Evolutionary conservation across 106 monocot genomes (phyloP), one percentile per base, ranked within the genome.

Genomic region (Hemerocallis citrina): DNA sequence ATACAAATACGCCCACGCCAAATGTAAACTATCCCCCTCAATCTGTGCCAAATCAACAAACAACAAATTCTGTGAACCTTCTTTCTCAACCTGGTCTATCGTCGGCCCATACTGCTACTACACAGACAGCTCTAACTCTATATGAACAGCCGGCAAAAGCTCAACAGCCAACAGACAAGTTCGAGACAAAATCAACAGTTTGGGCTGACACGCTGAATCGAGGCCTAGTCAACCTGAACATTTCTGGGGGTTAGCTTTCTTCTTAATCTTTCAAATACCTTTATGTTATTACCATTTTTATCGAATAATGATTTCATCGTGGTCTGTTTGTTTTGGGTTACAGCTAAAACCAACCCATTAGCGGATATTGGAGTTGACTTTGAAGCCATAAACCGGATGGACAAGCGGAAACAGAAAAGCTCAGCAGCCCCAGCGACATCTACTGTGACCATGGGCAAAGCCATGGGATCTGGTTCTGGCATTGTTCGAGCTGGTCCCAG

Each of bases 181-280:
- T 98, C 58, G 88, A 98, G 72, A 74, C 88, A n/a, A 98, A 92
- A 61, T 98, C 96, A 10, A 72, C 84, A 47, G 88, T 98, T 68
- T 98, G 96, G 96, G 52, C 96, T 36, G 96, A 98, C 63, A 98
- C 96, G 12, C 73, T 98, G 79, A 98, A 61, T 59, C 81, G 91
- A 31, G 96, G 96, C 14, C 69, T 98, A 34, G 87, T 98, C 23
- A 75, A 98, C 82, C 96, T 98, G 34, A 80, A 98, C 67, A 98
- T 98, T 37, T 98, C 96, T 68, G 96, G 96, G 58, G 52, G 96
- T 92, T 81, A 91, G 87, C 85, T 32, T 27, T 44, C 8, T 40
- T n/a, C 38, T 32, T 54, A 6, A 43, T 35, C 9, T 8, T 31
- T 4, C 16, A 2, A 46, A 32, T 0, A 2, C 3, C 0, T 63